A percentile compares a stretch with the other conserved stretches of the same genome.
Conservation (phyloP, 306 rosid genomes). For the Castanopsis chinensis region DNA sequence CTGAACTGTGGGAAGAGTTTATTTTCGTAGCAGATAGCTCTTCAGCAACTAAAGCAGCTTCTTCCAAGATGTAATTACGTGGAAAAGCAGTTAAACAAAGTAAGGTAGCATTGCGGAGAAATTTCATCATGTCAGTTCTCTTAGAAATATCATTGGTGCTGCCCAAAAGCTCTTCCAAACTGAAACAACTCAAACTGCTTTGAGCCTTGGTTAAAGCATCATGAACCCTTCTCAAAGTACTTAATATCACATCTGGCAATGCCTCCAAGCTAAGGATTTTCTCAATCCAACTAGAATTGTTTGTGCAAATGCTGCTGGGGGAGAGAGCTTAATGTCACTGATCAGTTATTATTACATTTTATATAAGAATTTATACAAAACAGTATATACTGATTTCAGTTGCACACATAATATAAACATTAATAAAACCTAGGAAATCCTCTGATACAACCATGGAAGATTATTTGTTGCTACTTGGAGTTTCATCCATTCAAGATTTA, state of each 20-base stretch:
- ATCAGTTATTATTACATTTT: background rate
- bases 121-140: conserved; percentile 67
- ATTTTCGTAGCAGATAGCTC: conserved; percentile 61
- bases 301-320: conserved; percentile 62
- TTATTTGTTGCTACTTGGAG: no score
- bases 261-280: conserved; percentile 63
- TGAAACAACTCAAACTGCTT: conserved; percentile 36
- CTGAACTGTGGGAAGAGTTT: conserved; percentile 49
- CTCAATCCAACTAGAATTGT: conserved; percentile 69
- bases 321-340: conserved; percentile 23
- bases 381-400: background rate
- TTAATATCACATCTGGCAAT: conserved; percentile 59
- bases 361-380: background rate
- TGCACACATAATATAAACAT: background rate
- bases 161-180: conserved; percentile 64
- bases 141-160: conserved; percentile 27
- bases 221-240: conserved; percentile 54
- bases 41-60: conserved; percentile 80
- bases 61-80: conserved; percentile 77
- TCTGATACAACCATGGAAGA: background rate
- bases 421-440: background rate
- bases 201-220: conserved; percentile 43
- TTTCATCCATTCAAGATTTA: no score
- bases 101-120: conserved; percentile 68
- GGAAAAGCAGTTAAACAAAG: conserved; percentile 79